These are phyloP conservation scores for Leavenworthia alabamica DNA, from an alignment of 345 rosid genomes.

Conservation along the genomic window DNA sequence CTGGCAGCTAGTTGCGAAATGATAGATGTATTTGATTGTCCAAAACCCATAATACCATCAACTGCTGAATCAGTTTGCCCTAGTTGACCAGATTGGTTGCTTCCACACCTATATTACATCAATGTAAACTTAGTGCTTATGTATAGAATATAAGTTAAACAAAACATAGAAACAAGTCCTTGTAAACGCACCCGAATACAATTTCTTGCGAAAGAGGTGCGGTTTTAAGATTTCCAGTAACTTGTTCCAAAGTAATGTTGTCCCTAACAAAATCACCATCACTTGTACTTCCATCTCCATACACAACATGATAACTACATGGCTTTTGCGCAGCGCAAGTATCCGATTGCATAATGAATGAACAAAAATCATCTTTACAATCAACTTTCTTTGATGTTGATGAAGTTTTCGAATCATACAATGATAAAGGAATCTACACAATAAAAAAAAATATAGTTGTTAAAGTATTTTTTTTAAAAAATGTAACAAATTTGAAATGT, in stretches of 20 bases:
- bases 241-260: slow-evolving; percentile 22
- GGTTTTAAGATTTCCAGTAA: slow-evolving; percentile 25
- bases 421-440: slow-evolving; percentile 47
- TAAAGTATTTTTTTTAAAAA: background rate
- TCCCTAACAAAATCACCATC: slow-evolving; percentile 30
- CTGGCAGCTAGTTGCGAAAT: slow-evolving; percentile 74
- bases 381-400: slow-evolving; percentile 13
- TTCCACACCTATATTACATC: slow-evolving; percentile 58
- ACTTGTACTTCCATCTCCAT: slow-evolving; percentile 35
- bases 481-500: background rate
- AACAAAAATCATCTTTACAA: slow-evolving; percentile 27
- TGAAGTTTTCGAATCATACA: slow-evolving; percentile 21
- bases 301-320: slow-evolving; percentile 30
- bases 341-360: slow-evolving; percentile 12
- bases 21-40: slow-evolving; percentile 79
- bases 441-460: background rate
- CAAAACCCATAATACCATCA: slow-evolving; percentile 92
- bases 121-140: background rate
- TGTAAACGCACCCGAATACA: slow-evolving; percentile 24
- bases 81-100: slow-evolving; percentile 70
- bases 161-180: background rate
- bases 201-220: slow-evolving; percentile 16
- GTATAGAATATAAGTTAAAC: background rate
- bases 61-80: slow-evolving; percentile 67
- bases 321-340: slow-evolving; percentile 18